Evolutionary conservation across 2,329 filamentous ascomycete species (phyloP), one percentile per base, ranked within the genome.

Genomic region (Teratosphaeria destructans): DNA sequence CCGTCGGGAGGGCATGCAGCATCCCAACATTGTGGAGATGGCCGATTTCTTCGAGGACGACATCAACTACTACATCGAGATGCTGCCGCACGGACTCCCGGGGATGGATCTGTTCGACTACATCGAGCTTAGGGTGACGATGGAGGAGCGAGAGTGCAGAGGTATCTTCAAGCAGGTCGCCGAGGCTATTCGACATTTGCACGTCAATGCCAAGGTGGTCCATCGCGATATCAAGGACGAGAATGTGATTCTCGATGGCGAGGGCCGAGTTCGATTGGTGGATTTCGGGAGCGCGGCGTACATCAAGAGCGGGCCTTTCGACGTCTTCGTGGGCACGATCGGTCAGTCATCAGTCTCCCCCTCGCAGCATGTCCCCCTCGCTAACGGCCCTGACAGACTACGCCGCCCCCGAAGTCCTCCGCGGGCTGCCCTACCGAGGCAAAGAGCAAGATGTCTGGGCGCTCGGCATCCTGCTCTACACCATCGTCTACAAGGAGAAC

Each of bases 101-200:
- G 94, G 94, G 12, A 97, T 99, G 92, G 94, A 99, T 73, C 81
- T 99, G 1, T 99, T 99, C 70, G 94, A 99, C 75, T 99, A 99
- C 73, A 99, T 99, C 65, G 94, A 99, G 74, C 82, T 99, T 58
- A 87, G 93, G 29, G 86, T 91, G 54, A 96, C 93, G 69, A 99
- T 99, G 94, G 90, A 95, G 57, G 94, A 99, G 76, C 80, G 83
- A 7, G 94, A 99, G 73, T 95, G 91, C 71, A 85, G 90, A 57
- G 95, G 89, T 75, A 99, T 99, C 62, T 99, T 99, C 73, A 84
- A 89, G 29, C 94, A 99, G 74, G 93, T 97, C 11, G 91, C 90
- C 10, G 83, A 86, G 69, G 94, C 94, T 6, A 82, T 99, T 54
- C 87, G 95, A 66, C 94, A 97, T 76, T 78, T 99, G 52, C 94